Base-by-base conservation (phyloP, 1,139 yeast species). In the Eremothecium gossypii region DNA sequence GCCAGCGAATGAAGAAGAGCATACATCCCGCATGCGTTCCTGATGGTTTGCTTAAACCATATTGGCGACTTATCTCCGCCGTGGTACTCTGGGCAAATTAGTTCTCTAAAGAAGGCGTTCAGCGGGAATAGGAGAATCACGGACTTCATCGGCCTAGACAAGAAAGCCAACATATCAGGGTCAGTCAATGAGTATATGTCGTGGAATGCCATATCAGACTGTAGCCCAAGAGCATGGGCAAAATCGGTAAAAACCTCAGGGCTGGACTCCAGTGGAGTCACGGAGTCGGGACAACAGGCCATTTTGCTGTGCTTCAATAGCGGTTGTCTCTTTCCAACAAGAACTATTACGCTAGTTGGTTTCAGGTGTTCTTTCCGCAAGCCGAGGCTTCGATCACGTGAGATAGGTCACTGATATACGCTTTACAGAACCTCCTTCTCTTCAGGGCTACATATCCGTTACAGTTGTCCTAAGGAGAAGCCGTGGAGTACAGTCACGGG, bases 11-110 rank as follows among this genome's bases (percentile, higher is more conserved):
- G 97, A 27, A 91, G 65, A 39, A 91, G 64, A 0, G 95, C 98
- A 63, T 83, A 86, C 38, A 93, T 73, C 4, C 98, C 98, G 65
- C 98, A 91, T 0, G 95, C 95, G 60, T 91, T 91, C 47, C 77
- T 77, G 31, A 91, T 78, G 1, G 91, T 79, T 55, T 91, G 98
- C 49, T 76, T 77, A 54, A 77, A 79, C 96, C 96, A 89, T 26
- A 68, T 55, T 8, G 75, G 65, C 4, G 57, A 51, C 2, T 37
- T 11, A 27, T 12, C 40, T 35, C 17, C 20, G 13, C 11, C 17
- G 10, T 38, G 41, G 2, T 8, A 33, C 10, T 14, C 29, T 7
- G n/a, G 13, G 5, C 9, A 10, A 34, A 7, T 10, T 14, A n/a
- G 17, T 20, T 20, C 27, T 52, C 85, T 94, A 56, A 79, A 83